Evolutionary conservation across 1,284 basidiomycete species (phyloP).

Genomic region (Malassezia cuniculi): DNA sequence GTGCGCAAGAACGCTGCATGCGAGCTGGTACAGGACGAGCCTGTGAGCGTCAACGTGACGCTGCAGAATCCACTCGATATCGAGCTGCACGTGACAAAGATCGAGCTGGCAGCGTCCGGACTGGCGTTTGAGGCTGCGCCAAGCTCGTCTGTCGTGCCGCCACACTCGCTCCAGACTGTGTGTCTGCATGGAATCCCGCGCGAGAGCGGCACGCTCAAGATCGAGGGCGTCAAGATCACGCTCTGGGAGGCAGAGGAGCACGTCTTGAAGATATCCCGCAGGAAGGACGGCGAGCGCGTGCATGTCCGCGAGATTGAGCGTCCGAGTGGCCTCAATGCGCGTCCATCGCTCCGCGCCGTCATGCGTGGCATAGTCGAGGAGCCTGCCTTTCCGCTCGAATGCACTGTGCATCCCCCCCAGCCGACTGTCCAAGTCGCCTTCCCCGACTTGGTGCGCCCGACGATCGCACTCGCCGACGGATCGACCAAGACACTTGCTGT

Average conservation of each 20-base stretch:
- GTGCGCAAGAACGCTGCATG: constrained; percentile 47
- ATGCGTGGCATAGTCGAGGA: no score
- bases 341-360: constrained; percentile 38
- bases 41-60: constrained; percentile 64
- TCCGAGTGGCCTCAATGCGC: constrained; percentile 57
- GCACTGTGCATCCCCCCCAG: no score
- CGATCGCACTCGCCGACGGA: no score
- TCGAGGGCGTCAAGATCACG: constrained; percentile 67
- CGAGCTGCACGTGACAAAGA: constrained; percentile 67
- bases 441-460: neutral
- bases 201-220: constrained; percentile 55
- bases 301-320: constrained; percentile 47
- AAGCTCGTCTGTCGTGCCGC: constrained; percentile 54
- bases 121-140: constrained; percentile 59
- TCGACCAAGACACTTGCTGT: neutral
- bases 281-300: no score
- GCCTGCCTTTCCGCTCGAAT: no score
- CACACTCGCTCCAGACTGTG: constrained; percentile 61
- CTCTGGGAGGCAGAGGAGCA: constrained; percentile 56
- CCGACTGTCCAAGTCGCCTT: no score
- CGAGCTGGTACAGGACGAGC: constrained; percentile 68
- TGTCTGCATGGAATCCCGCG: constrained; percentile 59
- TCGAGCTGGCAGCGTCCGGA: constrained; percentile 71
- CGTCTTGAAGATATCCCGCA: no score
- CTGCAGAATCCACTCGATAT: constrained; percentile 84